Evolutionary conservation across 2,329 filamentous ascomycete species (phyloP), one percentile per base, ranked within the genome.

Genomic region (Knoxdaviesia proteae): DNA sequence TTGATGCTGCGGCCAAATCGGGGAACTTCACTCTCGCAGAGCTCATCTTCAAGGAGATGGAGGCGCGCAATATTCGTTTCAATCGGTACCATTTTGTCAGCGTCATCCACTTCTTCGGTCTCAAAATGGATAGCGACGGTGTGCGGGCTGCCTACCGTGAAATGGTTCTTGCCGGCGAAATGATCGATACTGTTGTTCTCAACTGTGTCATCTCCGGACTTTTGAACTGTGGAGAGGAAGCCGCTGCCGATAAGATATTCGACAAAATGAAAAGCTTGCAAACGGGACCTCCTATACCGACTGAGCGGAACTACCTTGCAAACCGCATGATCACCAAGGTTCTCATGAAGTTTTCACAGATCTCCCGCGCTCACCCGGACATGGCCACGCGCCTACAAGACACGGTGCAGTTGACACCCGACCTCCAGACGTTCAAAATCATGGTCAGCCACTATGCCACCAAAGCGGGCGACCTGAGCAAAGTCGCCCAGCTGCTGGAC

Each of bases 191-290:
- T 0, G 68, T 80, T 3, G 80, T 86, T 9, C 67, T 96, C 56
- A 96, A 96, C 54, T 83, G 80, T 50, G 76, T 94, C 51, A 82
- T 96, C 47, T 68, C 76, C 0, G 77, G 84, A 2, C 68, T 96
- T 20, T 66, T 94, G 38, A 69, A 75, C 44, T 77, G 79, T 9
- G 79, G 80, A 36, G 87, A 98, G 53, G 71, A 79, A 36, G 61
- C 67, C 6, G 77, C 83, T 0, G 90, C 87, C 3, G 77, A 88
- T 50, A 69, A 80, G 46, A 74, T 94, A 7, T 94, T 94, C 52
- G 64, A 74, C 45, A 76, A 77, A 46, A 96, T 98, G 87, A 87
- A 86, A 56, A 60, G 60, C 2, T 63, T 74, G 32, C 4, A n/a
- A 6, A 10, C 59, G 40, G 50, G 55, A 7, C 51, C 54, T 38